These are phyloP conservation scores for Ceratobasidium sp. DNA, from an alignment of 1,284 basidiomycete genomes.

Conservation along the genomic window DNA sequence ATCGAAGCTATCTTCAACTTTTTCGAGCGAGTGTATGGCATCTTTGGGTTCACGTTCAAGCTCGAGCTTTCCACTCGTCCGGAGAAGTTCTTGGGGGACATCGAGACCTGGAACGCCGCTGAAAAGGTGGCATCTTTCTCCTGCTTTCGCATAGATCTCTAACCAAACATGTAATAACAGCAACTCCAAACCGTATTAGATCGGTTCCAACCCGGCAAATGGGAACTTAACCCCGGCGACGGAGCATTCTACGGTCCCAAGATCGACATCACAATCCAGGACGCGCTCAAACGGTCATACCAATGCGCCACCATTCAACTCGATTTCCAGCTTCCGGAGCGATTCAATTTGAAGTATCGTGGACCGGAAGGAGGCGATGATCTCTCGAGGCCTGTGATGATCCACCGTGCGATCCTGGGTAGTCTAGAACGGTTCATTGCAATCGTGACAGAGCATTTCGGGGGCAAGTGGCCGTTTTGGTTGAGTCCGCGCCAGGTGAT, in stretches of 20 bases:
- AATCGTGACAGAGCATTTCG: slow-evolving; percentile 97
- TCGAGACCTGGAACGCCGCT: slow-evolving; percentile 90
- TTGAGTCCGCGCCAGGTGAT: slow-evolving; percentile 92
- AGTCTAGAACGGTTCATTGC: slow-evolving; percentile 96
- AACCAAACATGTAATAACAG: slow-evolving; percentile 52
- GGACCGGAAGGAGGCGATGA: slow-evolving; percentile 68
- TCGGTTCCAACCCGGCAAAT: slow-evolving; percentile 86
- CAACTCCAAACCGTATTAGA: slow-evolving; percentile 89
- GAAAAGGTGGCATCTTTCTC: slow-evolving; percentile 63
- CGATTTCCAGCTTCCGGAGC: slow-evolving; percentile 98
- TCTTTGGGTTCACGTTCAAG: slow-evolving; percentile 98
- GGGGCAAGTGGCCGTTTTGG: slow-evolving; percentile 99
- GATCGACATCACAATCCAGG: slow-evolving; percentile 97
- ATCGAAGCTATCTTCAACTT: slow-evolving; percentile 92
- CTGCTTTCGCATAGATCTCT: slow-evolving; percentile 1
- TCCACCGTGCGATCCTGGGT: slow-evolving; percentile 96
- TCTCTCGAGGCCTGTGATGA: slow-evolving; percentile 90
- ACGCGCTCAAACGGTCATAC: slow-evolving; percentile 91
- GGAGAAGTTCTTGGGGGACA: slow-evolving; percentile 89
- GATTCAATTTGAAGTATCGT: slow-evolving; percentile 95
- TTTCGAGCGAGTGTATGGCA: slow-evolving; percentile 90
- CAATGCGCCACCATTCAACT: slow-evolving; percentile 99
- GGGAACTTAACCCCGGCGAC: slow-evolving; percentile 95
- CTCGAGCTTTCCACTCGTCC: slow-evolving; percentile 96
- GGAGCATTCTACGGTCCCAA: slow-evolving; percentile 98